Evolutionary conservation across 2,329 filamentous ascomycete species (phyloP).

Genomic region (Coniella lustricola): DNA sequence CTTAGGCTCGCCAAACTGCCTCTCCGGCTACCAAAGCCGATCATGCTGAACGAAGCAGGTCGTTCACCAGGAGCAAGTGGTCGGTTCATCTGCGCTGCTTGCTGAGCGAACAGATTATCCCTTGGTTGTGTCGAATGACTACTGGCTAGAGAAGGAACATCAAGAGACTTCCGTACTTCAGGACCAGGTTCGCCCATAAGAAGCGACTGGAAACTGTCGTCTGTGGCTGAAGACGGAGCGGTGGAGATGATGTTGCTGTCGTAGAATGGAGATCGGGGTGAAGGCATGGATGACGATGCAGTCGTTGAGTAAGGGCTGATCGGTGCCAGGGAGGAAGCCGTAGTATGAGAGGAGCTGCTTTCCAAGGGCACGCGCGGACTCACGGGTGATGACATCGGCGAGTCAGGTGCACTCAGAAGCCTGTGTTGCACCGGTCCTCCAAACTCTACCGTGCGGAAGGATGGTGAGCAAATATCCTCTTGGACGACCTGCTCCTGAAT

Average conservation of each 20-base stretch:
- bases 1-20: slow-evolving; percentile 72
- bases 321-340: slow-evolving; percentile 37
- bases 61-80: slow-evolving; percentile 47
- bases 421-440: slow-evolving; percentile 10
- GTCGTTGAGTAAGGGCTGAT: slow-evolving; percentile 55
- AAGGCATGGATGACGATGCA: slow-evolving; percentile 60
- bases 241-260: slow-evolving; percentile 69
- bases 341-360: slow-evolving; percentile 12
- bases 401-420: slow-evolving; percentile 25
- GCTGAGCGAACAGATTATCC: slow-evolving; percentile 48
- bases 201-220: slow-evolving; percentile 66
- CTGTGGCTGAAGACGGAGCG: slow-evolving; percentile 64
- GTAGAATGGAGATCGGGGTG: slow-evolving; percentile 60
- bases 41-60: slow-evolving; percentile 54
- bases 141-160: slow-evolving; percentile 68
- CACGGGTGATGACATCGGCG: slow-evolving; percentile 15
- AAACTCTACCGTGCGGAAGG: slow-evolving; percentile 15
- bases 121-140: slow-evolving; percentile 72
- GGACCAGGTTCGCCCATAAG: slow-evolving; percentile 68
- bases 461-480: slow-evolving; percentile 37
- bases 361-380: slow-evolving; percentile 19
- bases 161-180: slow-evolving; percentile 60
- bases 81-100: slow-evolving; percentile 40
- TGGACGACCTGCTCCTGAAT: slow-evolving; percentile 45
- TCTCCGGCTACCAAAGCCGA: slow-evolving; percentile 60